phyloP scores from a whole-genome alignment of 352 stramenopile genomes.

The Phytophthora colocasiae region DNA sequence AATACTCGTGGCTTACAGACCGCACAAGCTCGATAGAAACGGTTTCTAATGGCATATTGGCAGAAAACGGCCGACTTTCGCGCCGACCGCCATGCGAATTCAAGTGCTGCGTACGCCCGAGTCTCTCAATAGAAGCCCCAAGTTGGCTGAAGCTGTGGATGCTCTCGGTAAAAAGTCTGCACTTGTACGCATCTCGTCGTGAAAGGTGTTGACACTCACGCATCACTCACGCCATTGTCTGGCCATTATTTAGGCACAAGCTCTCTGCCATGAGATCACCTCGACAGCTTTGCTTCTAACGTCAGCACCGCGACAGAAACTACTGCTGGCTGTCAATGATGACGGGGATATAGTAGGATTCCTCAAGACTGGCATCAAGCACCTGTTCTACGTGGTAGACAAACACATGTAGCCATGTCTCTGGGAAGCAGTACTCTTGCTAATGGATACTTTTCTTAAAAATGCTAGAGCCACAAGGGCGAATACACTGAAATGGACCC shows the following conservation, averaged over 20 bases:
- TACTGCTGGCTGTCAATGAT: conserved; percentile 46
- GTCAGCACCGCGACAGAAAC: conserved; percentile 47
- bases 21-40: conserved; percentile 21
- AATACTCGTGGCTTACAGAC: conserved; percentile 4
- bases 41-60: conserved; percentile 9
- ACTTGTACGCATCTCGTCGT: conserved; percentile 35
- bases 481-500: conserved; percentile 78
- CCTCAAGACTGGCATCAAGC: conserved; percentile 71
- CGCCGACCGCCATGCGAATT: conserved; percentile 30
- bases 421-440: not conserved
- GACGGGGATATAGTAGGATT: conserved; percentile 46
- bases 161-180: conserved; percentile 54
- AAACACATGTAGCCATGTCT: not conserved
- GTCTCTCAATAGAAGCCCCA: conserved; percentile 16
- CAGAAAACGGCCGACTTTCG: conserved; percentile 28
- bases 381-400: conserved; percentile 82
- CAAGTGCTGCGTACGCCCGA: conserved; percentile 37
- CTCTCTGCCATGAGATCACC: conserved; percentile 70
- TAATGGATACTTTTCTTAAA: not conserved
- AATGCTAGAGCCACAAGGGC: conserved; percentile 54
- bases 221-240: conserved; percentile 9
- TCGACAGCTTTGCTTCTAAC: conserved; percentile 50
- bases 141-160: conserved; percentile 45
- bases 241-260: conserved; percentile 52
- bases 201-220: conserved; percentile 11